Evolutionary conservation across 2,329 filamentous ascomycete genomes (phyloP).

Genomic region (Myriangium duriaei): DNA sequence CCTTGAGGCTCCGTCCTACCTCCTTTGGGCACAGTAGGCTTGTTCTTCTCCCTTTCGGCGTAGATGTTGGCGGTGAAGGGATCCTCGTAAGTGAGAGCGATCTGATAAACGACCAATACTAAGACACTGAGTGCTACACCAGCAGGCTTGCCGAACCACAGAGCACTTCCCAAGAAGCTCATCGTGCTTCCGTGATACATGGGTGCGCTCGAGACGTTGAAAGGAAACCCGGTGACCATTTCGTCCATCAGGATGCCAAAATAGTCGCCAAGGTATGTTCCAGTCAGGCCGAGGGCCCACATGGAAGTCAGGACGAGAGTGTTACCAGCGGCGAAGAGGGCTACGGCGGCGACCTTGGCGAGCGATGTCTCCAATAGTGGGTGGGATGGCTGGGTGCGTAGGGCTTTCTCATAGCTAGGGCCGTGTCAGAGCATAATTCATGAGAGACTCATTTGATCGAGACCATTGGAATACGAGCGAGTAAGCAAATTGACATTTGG

Average conservation of each 20-base stretch:
- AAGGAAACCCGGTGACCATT: constrained; percentile 89
- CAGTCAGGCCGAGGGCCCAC: constrained; percentile 83
- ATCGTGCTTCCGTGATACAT: constrained; percentile 96
- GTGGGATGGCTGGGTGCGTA: constrained; percentile 63
- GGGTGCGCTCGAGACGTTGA: constrained; percentile 78
- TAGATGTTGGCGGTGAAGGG: constrained; percentile 92
- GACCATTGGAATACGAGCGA: neutral
- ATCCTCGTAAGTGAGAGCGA: constrained; percentile 80
- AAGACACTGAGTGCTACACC: constrained; percentile 63
- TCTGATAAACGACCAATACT: constrained; percentile 65
- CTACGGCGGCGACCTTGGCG: constrained; percentile 52
- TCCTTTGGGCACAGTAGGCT: constrained; percentile 26
- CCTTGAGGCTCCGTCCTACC: constrained; percentile 18
- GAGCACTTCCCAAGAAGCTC: constrained; percentile 78
- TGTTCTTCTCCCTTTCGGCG: constrained; percentile 58
- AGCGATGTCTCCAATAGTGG: constrained; percentile 52
- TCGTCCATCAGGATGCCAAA: constrained; percentile 96
- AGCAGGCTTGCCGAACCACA: constrained; percentile 78
- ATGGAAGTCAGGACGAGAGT: constrained; percentile 78
- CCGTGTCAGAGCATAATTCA: neutral
- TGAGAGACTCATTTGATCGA: neutral
- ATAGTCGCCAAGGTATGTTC: constrained; percentile 95
- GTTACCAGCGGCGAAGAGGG: constrained; percentile 64
- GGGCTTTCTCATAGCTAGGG: constrained; percentile 70
- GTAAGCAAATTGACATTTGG: neutral